Evolutionary conservation across 2,329 filamentous ascomycete species (phyloP), one percentile per base, ranked within the genome.

Genomic region (Talaromyces sp.): DNA sequence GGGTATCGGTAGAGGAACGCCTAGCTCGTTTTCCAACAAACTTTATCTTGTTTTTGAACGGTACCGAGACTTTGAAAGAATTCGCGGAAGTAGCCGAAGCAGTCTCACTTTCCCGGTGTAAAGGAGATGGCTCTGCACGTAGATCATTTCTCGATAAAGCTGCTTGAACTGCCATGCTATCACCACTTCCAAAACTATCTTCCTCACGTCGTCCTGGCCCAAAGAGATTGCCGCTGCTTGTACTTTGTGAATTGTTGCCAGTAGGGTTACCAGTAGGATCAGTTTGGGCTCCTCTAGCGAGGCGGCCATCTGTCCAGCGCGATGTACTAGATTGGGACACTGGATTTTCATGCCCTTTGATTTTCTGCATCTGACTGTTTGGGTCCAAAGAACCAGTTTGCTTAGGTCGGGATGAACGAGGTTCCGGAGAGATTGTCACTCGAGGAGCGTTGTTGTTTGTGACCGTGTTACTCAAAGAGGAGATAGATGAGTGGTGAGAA

Each of bases 131-230:
- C 17, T 56, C 54, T 24, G 10, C 21, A 17, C 54, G 59, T 6
- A 63, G 52, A 53, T 64, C 62, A 24, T 41, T 29, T 27, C 57
- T 57, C 9, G 63, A 63, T 17, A 19, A 24, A 19, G 56, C 59
- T 35, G 63, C 61, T 43, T 64, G 58, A 11, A 56, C 63, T 21
- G 32, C 53, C 21, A 58, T 62, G n/a, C 63, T 64, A 46, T 63
- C 59, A 1, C 56, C 32, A 55, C 62, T 64, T 54, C 58, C 56
- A 11, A 51, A 21, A 49, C 63, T 63, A 11, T 60, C 61, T 14
- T 32, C 41, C 5, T 64, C 63, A 19, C 17, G 61, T 53, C 43
- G 61, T 26, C 51, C 56, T 27, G 49, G 49, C 26, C 49, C 49
- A 29, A 52, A 55, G 31, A 55, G 35, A 1, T 32, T 51, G 26